Evolutionary conservation across 768 basidiomycete genomes (phyloP).

Genomic region (Hericium coralloides): DNA sequence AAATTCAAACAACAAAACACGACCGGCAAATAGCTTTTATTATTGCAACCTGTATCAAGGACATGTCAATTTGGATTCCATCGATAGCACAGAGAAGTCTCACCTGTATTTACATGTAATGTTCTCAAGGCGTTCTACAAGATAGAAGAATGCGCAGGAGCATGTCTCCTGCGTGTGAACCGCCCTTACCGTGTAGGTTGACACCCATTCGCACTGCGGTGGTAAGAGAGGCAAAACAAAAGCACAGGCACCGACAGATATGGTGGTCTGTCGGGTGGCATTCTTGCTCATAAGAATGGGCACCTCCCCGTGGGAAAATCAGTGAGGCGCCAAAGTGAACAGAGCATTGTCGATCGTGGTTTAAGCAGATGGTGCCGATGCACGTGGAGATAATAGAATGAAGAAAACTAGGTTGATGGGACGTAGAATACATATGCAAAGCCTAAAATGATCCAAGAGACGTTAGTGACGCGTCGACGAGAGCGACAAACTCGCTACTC

Average conservation of each 20-base stretch:
- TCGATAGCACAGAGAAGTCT: too few species aligned
- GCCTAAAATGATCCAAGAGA: neutral
- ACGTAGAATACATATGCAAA: slow-evolving; percentile 28
- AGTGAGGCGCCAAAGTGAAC: slow-evolving; percentile 85
- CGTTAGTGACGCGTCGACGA: slow-evolving; percentile 15
- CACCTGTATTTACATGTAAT: too few species aligned
- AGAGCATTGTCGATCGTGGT: slow-evolving; percentile 33
- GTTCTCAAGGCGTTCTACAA: too few species aligned
- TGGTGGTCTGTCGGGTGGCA: slow-evolving; percentile 11
- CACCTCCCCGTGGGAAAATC: slow-evolving; percentile 51
- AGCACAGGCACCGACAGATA: slow-evolving; percentile 2
- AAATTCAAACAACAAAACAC: neutral
- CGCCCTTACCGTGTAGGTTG: slow-evolving; percentile 26
- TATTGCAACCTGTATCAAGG: too few species aligned
- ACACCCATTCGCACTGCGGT: slow-evolving; percentile 16
- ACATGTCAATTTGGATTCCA: too few species aligned
- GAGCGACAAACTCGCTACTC: slow-evolving; percentile 11
- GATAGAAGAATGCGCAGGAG: too few species aligned
- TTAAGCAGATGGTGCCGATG: neutral
- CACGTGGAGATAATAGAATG: neutral
- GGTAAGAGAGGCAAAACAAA: slow-evolving; percentile 34
- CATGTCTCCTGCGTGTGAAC: slow-evolving; percentile 48
- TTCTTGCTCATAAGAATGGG: slow-evolving; percentile 85
- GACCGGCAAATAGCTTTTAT: neutral
- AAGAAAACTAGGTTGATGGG: slow-evolving; percentile 21